Conservation (phyloP, 2,329 filamentous ascomycete species). For the Apiospora pterosperma region DNA sequence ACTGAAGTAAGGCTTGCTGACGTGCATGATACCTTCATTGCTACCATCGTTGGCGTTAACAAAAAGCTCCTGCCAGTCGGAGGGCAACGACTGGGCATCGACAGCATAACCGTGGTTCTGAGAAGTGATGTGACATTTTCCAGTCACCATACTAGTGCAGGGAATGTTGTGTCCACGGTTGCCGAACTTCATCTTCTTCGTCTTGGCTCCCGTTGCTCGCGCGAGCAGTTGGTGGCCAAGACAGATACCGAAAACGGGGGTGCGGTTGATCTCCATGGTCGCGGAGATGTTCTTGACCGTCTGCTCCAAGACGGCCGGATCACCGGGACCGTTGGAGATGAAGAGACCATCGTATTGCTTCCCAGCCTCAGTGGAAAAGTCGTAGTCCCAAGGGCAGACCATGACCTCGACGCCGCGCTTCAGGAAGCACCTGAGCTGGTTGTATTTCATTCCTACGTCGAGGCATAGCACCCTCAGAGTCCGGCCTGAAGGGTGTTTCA, state of each 20-base stretch:
- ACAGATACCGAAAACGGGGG: conserved; percentile 94
- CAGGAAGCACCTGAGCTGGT: conserved; percentile 91
- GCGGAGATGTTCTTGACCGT: conserved; percentile 78
- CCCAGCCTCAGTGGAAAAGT: conserved; percentile 73
- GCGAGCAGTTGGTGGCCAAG: conserved; percentile 91
- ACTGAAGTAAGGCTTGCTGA: conserved; percentile 86
- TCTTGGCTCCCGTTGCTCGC: conserved; percentile 79
- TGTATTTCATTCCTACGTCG: conserved; percentile 97
- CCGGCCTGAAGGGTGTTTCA: conserved; percentile 86
- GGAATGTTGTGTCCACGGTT: conserved; percentile 99
- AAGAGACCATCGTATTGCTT: conserved; percentile 95
- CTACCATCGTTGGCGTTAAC: conserved; percentile 98
- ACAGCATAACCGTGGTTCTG: conserved; percentile 98
- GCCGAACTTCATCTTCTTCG: conserved; percentile 97
- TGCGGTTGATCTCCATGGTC: conserved; percentile 74
- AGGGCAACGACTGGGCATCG: conserved; percentile 70
- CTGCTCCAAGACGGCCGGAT: conserved; percentile 78
- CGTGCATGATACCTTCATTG: conserved; percentile 95
- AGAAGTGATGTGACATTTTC: conserved; percentile 97
- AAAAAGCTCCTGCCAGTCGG: conserved; percentile 89
- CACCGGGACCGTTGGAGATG: conserved; percentile 95
- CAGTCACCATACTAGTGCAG: conserved; percentile 91
- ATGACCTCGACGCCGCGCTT: conserved; percentile 89
- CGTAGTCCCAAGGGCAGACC: conserved; percentile 94
- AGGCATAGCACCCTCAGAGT: conserved; percentile 85